Base-by-base conservation (phyloP, 2,329 filamentous ascomycete species). In the Harringtonia lauricola region DNA sequence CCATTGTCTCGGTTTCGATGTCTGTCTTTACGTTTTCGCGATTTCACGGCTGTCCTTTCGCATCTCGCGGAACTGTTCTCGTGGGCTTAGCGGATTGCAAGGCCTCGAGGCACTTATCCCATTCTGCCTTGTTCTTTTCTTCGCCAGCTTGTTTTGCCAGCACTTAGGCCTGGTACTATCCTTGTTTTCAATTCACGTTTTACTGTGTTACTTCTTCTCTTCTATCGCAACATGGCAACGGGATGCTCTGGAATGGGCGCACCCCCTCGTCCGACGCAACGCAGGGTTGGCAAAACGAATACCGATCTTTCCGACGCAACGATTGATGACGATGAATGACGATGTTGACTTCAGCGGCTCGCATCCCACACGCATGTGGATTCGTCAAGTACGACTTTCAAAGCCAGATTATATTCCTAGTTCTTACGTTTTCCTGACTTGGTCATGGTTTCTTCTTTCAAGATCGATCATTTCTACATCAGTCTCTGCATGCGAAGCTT, bases 1-100 rank as follows among this genome's bases (percentile, higher is more conserved):
- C 30, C 30, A 30, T 18, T 33, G 43, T 48, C 42, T 37, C 48
- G 29, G 49, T 49, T 36, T 43, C 44, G 39, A 44, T 54, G 53
- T 51, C 41, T 44, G 36, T 28, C 15, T 24, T 38, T 24, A 40
- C 31, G 33, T 39, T 44, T 26, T 36, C 22, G 18, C 29, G 22
- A 43, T 34, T 36, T 42, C 37, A 22, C 26, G 44, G 33, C 33
- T 33, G 35, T 9, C 8, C 15, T 39, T 35, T 28, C n/a, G n/a
- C n/a, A n/a, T n/a, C 24, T 37, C 26, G 22, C 21, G 41, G 41
- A 31, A 21, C 37, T 31, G 12, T 5, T 31, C 8, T 29, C 28
- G 28, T n/a, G 29, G 29, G 29, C 29, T n/a, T n/a, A n/a, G n/a
- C n/a, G 10, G 24, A 26, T 26, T 26, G 24, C 24, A 26, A 26